Percentiles rank a stretch among this genome's conserved stretches.
Evolutionary conservation across 2,329 filamentous ascomycete genomes (phyloP).

Genomic region (Cytospora schulzeri): DNA sequence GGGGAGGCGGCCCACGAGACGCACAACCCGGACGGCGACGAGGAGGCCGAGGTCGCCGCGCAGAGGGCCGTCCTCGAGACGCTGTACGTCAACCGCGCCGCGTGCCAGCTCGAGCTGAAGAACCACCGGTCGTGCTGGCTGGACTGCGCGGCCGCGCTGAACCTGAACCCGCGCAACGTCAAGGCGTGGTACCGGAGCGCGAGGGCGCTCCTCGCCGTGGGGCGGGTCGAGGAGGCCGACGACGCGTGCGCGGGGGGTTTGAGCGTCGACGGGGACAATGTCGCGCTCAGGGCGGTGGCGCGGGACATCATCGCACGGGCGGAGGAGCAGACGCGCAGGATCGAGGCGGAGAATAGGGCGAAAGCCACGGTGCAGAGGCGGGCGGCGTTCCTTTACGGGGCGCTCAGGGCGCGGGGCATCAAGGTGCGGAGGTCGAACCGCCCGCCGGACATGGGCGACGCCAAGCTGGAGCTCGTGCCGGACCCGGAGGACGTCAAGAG

Average conservation of each 20-base stretch:
- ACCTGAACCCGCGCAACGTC: conserved; percentile 76
- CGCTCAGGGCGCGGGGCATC: conserved; percentile 71
- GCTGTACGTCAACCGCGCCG: conserved; percentile 82
- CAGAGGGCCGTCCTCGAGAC: conserved; percentile 70
- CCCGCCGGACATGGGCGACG: conserved; percentile 88
- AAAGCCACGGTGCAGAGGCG: conserved; percentile 57
- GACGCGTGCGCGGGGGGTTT: conserved; percentile 78
- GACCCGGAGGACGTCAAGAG: conserved; percentile 75
- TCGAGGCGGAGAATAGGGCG: conserved; percentile 48
- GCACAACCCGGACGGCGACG: conserved; percentile 57
- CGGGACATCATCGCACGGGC: conserved; percentile 65
- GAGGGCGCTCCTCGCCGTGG: conserved; percentile 74
- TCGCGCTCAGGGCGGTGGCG: conserved; percentile 62
- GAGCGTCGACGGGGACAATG: conserved; percentile 70
- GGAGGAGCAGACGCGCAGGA: conserved; percentile 39
- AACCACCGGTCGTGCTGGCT: conserved; percentile 87
- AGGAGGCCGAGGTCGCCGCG: conserved; percentile 54
- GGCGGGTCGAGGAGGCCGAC: conserved; percentile 76
- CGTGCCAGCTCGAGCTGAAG: conserved; percentile 83
- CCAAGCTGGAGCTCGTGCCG: conserved; percentile 67
- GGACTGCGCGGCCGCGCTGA: conserved; percentile 79
- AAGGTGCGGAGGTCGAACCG: conserved; percentile 65
- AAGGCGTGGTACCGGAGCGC: conserved; percentile 92
- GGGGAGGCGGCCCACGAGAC: conserved; percentile 38
- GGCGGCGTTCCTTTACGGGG: conserved; percentile 63